Percentiles rank a stretch among this genome's conserved stretches.
Evolutionary conservation across 2,329 filamentous ascomycete genomes (phyloP).

Genomic region (Raffaelea arxii): DNA sequence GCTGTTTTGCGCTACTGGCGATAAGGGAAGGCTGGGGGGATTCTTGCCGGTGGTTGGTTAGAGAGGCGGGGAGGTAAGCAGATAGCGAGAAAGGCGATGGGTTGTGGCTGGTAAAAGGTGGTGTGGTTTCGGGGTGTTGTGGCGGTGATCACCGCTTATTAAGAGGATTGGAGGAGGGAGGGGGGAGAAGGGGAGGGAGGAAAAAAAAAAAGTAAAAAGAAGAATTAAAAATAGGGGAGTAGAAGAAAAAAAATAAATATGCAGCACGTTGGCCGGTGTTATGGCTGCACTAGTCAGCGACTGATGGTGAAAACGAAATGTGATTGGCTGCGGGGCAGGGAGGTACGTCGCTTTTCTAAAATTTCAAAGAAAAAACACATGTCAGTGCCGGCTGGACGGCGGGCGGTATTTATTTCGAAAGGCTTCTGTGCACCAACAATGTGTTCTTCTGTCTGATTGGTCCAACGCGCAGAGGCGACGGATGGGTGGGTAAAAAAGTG

Average conservation of each 20-base stretch:
- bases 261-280: no score
- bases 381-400: conserved; percentile 23
- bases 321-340: conserved; percentile 12
- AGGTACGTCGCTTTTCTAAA: conserved; percentile 16
- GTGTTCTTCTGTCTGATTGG: conserved; percentile 19
- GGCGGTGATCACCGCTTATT: not conserved
- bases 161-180: conserved; percentile 16
- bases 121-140: conserved; percentile 7
- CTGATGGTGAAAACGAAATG: not conserved
- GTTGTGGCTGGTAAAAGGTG: conserved; percentile 8
- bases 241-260: not conserved
- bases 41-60: conserved; percentile 8
- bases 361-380: conserved; percentile 21
- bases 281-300: conserved; percentile 7
- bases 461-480: conserved; percentile 5
- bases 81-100: conserved; percentile 1
- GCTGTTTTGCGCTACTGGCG: not conserved
- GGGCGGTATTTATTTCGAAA: conserved; percentile 27
- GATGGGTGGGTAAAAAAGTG: conserved; percentile 2
- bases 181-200: conserved; percentile 17
- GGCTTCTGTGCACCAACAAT: conserved; percentile 14
- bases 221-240: conserved; percentile 11
- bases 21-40: conserved; percentile 7
- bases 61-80: not conserved
- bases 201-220: conserved; percentile 24